Base-by-base conservation (phyloP, 768 basidiomycete species). In the Leccinum disarticulatum region DNA sequence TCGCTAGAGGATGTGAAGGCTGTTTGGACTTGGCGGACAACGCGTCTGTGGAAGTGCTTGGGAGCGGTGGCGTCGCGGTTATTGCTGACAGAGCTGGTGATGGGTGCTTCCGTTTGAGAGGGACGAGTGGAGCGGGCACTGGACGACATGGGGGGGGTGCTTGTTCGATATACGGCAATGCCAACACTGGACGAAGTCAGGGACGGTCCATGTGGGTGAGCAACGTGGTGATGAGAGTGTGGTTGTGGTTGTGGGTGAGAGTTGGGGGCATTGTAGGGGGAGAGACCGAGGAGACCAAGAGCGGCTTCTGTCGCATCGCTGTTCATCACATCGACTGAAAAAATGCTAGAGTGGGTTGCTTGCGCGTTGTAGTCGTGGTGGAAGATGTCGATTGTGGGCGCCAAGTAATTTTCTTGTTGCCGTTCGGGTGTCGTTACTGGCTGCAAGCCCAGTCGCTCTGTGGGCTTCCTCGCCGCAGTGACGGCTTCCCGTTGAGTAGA, bases 301-400 rank as follows among this genome's bases (percentile, higher is more conserved):
- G 81, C 82, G 57, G 83, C 83, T 72, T 85, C 83, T 67, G 79
- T 77, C 65, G 81, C 83, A 81, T 84, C 84, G 75, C 72, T 79
- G 70, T 75, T 76, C 79, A 80, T 81, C 70, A 71, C 66, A 64
- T 61, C 58, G 43, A 35, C 52, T 19, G 50, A 41, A 54, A 57
- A 54, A 61, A 59, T 3, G 17, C 22, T 55, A 48, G 60, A 51
- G 27, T 36, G 48, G 2, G 53, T 57, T 60, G 62, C 43, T 43
- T 27, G 13, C 48, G 61, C 33, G 46, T 54, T n/a, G 56, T 14
- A 55, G 60, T 62, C 53, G 59, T 52, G 41, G 63, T 41, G 30
- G 57, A 38, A 38, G 31, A 41, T n/a, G 67, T 66, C 43, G 67
- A 59, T 62, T 57, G 35, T 31, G 47, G 57, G 54, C n/a, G 57